Evolutionary conservation across 495 filamentous ascomycete species (phyloP).

Genomic region (Mycothermus thermophilus): DNA sequence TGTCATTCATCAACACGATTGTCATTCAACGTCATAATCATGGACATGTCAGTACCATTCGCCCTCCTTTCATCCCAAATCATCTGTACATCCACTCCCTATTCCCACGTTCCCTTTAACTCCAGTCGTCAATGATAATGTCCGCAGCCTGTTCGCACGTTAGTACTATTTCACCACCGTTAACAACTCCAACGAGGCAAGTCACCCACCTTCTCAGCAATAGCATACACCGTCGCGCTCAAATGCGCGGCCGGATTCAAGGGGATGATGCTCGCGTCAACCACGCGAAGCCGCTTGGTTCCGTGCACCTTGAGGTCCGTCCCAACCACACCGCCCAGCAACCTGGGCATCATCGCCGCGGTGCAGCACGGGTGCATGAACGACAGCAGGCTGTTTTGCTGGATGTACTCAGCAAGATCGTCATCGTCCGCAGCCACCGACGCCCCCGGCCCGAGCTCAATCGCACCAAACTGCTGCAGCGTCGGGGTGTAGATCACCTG

Average conservation of each 20-base stretch:
- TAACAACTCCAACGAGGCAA: not conserved
- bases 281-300: slow-evolving; percentile 21
- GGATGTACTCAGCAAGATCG: slow-evolving; percentile 5
- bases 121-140: slow-evolving; percentile 3
- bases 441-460: slow-evolving; percentile 8
- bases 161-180: not conserved
- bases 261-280: slow-evolving; percentile 27
- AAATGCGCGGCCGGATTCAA: slow-evolving; percentile 22
- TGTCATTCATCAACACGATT: too few species aligned
- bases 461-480: slow-evolving; percentile 6
- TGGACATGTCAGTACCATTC: too few species aligned
- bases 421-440: slow-evolving; percentile 1
- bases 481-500: slow-evolving; percentile 10
- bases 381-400: slow-evolving; percentile 1
- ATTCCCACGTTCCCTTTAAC: not conserved
- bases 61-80: too few species aligned
- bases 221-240: slow-evolving; percentile 1
- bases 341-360: slow-evolving; percentile 39
- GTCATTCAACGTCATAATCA: too few species aligned
- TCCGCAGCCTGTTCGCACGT: slow-evolving; percentile 1
- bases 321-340: slow-evolving; percentile 35
- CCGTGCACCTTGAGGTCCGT: slow-evolving; percentile 26
- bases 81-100: not conserved
- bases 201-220: slow-evolving; percentile 3
- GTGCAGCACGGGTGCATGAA: slow-evolving; percentile 28